Evolutionary conservation across 495 filamentous ascomycete genomes (phyloP), one percentile per base, ranked within the genome.

Genomic region (Penicillium riverlandense): DNA sequence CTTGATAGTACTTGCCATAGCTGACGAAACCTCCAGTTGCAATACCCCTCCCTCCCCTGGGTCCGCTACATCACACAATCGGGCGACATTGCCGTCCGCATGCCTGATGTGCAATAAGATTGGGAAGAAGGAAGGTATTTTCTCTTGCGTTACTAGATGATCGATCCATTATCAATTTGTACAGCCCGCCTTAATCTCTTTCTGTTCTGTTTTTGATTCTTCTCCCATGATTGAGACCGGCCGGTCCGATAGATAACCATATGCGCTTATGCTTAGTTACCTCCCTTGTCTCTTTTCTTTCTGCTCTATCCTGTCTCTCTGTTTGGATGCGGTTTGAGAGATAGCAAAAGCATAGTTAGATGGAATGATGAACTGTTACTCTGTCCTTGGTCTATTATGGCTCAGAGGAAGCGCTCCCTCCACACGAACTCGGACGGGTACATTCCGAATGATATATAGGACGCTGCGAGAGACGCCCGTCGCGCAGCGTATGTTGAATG

Each of bases 1-100:
- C 22, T 4, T 22, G 22, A 22, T 22, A 22, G 22, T 22, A 0
- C 22, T 22, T 22, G 22, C 22, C 22, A 22, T 2, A 6, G 11
- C 39, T 48, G 38, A 52, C 40, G 11, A 41, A 28, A 16, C 27
- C 35, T 15, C 37, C 61, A 92, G 87, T 69, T 95, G 40, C 91
- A 97, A 86, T 96, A 98, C 61, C 90, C 90, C 9, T 95, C 89
- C n/a, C 74, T 99, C 35, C 92, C 92, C 13, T 99, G 92, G 92
- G 92, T 99, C 11, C 78, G 92, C 53, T 99, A 99, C 66, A 99
- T 99, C 56, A 96, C 90, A 38, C 90, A 96, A 64, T 92, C 86
- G 7, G 90, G 90, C 43, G 90, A 96, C 53, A 96, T 96, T 60
- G 88, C 90, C 10, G 90, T 96, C 46, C 77, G 90, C 44, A 75